Evolutionary conservation across 106 monocot species (phyloP).

Genomic region (Apostasia ramifera): DNA sequence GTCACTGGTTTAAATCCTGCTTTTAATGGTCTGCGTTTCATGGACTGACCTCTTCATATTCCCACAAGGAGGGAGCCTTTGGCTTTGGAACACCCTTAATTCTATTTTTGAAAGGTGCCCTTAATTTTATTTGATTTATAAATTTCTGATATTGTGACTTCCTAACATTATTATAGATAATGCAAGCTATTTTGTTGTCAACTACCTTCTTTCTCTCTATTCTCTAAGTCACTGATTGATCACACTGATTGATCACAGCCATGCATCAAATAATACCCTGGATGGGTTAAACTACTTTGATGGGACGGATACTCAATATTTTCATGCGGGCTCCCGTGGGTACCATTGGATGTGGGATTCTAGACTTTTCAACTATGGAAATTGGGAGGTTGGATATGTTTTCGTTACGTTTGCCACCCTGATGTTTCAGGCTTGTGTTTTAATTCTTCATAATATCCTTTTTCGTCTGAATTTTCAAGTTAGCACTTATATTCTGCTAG

Average conservation of each 20-base stretch:
- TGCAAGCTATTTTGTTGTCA: too few species aligned
- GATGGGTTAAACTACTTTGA: constrained; percentile 98
- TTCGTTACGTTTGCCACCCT: not conserved
- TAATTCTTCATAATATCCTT: not conserved
- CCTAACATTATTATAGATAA: too few species aligned
- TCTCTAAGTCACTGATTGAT: not conserved
- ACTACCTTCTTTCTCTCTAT: too few species aligned
- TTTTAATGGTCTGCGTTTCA: too few species aligned
- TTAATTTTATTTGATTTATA: too few species aligned
- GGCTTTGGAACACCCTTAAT: too few species aligned
- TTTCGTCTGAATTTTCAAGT: not conserved
- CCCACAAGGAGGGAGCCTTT: too few species aligned
- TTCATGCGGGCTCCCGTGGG: constrained; percentile 78
- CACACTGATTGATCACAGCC: constrained; percentile 52
- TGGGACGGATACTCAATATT: constrained; percentile 93
- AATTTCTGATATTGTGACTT: too few species aligned
- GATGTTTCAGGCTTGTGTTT: not conserved
- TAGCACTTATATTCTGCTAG: constrained; percentile 21
- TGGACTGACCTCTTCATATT: too few species aligned
- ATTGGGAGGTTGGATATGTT: constrained; percentile 67
- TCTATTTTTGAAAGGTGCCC: too few species aligned
- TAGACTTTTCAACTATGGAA: constrained; percentile 93
- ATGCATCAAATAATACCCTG: constrained; percentile 92
- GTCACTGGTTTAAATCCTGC: too few species aligned
- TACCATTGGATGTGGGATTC: constrained; percentile 99